Percentiles rank a stretch among this genome's conserved stretches.
Conservation (phyloP, 2,329 filamentous ascomycete species). For the Neocatenulostroma microsporum region DNA sequence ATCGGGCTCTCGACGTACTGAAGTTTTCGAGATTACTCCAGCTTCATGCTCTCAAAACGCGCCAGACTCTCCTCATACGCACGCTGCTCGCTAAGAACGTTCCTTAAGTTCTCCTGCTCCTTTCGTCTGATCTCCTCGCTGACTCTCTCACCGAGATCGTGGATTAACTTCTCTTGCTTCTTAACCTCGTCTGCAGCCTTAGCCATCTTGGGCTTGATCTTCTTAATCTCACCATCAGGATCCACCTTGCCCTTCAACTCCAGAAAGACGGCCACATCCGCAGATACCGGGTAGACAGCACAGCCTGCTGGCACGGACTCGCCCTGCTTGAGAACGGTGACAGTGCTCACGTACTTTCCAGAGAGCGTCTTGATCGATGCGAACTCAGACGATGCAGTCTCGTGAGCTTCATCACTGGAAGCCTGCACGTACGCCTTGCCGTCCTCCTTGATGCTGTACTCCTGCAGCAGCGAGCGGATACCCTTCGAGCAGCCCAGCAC, state of each 20-base stretch:
- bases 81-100: constrained; percentile 64
- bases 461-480: constrained; percentile 63
- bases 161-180: constrained; percentile 64
- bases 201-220: constrained; percentile 68
- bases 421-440: constrained; percentile 61
- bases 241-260: constrained; percentile 78
- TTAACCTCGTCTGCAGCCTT: constrained; percentile 60
- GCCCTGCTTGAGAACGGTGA: constrained; percentile 54
- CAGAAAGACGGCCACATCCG: constrained; percentile 68
- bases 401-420: constrained; percentile 54
- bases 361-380: constrained; percentile 68
- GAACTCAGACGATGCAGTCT: constrained; percentile 59
- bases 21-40: too few relatives aligned
- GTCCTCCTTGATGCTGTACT: constrained; percentile 66
- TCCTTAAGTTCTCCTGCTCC: constrained; percentile 47
- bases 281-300: constrained; percentile 72
- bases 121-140: constrained; percentile 45
- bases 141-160: constrained; percentile 55
- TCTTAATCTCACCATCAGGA: constrained; percentile 72
- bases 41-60: constrained; percentile 78
- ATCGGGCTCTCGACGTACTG: too few relatives aligned
- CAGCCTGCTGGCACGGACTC: constrained; percentile 63
- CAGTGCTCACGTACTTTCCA: constrained; percentile 61
- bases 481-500: constrained; percentile 66
- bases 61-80: constrained; percentile 74